Evolutionary conservation across 2,329 filamentous ascomycete genomes (phyloP).

Genomic region (Ophiostoma ulmi): DNA sequence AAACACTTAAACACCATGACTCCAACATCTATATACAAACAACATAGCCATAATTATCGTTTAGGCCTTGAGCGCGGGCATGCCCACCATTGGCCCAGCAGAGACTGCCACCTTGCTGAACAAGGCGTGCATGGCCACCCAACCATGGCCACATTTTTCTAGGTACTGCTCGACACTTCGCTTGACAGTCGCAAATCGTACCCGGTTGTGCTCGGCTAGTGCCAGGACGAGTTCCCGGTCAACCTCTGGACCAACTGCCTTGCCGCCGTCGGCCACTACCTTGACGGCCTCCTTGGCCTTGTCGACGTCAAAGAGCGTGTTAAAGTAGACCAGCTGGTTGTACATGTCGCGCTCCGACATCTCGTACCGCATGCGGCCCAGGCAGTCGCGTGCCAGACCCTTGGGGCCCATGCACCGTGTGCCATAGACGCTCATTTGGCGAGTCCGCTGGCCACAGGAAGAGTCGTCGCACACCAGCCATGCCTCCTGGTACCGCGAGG

Average conservation of each 20-base stretch:
- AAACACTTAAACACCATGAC: neutral
- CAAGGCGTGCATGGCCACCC: constrained; percentile 87
- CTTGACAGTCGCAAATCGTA: constrained; percentile 70
- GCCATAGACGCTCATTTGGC: constrained; percentile 91
- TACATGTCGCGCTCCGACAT: constrained; percentile 85
- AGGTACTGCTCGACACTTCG: constrained; percentile 75
- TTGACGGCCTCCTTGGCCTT: constrained; percentile 51
- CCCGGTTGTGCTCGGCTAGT: constrained; percentile 76
- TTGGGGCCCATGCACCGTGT: constrained; percentile 81
- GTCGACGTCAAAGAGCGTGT: constrained; percentile 82
- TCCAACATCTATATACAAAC: neutral
- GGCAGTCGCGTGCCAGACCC: constrained; percentile 76
- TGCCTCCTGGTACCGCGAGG: constrained; percentile 82
- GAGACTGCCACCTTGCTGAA: constrained; percentile 61
- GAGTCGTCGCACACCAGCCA: constrained; percentile 89
- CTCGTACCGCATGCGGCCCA: constrained; percentile 84
- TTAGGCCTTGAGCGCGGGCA: neutral
- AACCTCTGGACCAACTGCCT: neutral
- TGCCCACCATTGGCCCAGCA: neutral
- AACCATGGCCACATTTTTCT: constrained; percentile 83
- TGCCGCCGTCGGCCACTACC: constrained; percentile 28
- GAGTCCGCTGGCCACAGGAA: constrained; percentile 77
- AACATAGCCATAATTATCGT: neutral
- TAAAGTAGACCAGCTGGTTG: constrained; percentile 88
- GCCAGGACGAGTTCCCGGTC: constrained; percentile 62